These are phyloP conservation scores for Wickerhamomyces chaumierensis DNA, from an alignment of 805 yeast species.

Conservation along the genomic window DNA sequence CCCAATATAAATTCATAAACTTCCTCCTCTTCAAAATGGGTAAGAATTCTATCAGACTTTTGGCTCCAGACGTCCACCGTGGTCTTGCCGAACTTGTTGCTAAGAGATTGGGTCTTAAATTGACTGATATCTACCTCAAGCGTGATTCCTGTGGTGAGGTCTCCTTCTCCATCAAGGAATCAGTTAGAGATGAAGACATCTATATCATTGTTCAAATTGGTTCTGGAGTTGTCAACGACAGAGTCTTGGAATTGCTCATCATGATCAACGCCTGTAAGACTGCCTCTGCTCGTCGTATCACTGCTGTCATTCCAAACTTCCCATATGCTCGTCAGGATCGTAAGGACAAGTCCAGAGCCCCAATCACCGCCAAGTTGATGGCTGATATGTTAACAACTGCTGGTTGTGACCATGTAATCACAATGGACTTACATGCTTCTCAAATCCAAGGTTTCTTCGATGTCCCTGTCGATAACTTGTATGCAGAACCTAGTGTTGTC, in stretches of 20 bases:
- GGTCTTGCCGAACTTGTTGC: conserved; percentile 64
- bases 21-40: conserved; percentile 35
- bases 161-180: conserved; percentile 67
- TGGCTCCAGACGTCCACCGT: conserved; percentile 59
- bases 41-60: conserved; percentile 55
- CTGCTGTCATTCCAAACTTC: conserved; percentile 74
- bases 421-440: conserved; percentile 84
- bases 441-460: conserved; percentile 82
- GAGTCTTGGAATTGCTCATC: conserved; percentile 60
- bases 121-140: conserved; percentile 53
- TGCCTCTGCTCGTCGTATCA: conserved; percentile 74
- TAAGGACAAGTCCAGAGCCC: conserved; percentile 78
- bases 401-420: conserved; percentile 78
- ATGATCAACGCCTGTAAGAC: conserved; percentile 77
- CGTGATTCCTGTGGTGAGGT: conserved; percentile 67
- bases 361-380: conserved; percentile 75
- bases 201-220: conserved; percentile 74
- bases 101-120: conserved; percentile 42
- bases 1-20: background rate
- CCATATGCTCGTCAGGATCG: conserved; percentile 87
- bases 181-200: conserved; percentile 78
- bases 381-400: conserved; percentile 77
- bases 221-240: conserved; percentile 67
- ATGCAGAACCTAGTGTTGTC: conserved; percentile 76
- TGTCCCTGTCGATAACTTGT: conserved; percentile 74